Conservation (phyloP, 352 stramenopile genomes). For the Elongisporangium anandrum region DNA sequence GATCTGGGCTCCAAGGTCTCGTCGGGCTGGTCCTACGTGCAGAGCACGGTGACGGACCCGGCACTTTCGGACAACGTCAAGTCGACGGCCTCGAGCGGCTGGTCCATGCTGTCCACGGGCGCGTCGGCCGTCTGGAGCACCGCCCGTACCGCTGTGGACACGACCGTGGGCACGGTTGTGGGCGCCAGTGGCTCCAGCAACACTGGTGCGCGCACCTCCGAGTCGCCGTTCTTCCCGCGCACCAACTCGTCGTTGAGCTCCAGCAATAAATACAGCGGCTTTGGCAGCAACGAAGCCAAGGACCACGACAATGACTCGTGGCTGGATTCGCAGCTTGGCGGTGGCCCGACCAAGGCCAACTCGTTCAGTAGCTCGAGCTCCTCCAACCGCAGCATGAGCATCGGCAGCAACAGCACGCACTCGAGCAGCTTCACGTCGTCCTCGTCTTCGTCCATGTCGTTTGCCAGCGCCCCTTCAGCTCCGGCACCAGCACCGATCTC, state of each 20-base stretch:
- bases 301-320: slow-evolving; percentile 70
- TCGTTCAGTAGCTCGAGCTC: slow-evolving; percentile 24
- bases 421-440: slow-evolving; percentile 43
- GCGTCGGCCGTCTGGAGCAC: slow-evolving; percentile 62
- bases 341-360: slow-evolving; percentile 19
- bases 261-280: slow-evolving; percentile 62
- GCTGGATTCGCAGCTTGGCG: slow-evolving; percentile 50
- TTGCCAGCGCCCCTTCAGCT: slow-evolving; percentile 17
- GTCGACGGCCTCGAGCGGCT: slow-evolving; percentile 69
- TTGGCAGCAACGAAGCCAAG: slow-evolving; percentile 30
- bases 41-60: slow-evolving; percentile 68
- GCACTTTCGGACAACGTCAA: slow-evolving; percentile 73
- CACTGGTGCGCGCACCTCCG: slow-evolving; percentile 13
- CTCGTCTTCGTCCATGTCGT: slow-evolving; percentile 30
- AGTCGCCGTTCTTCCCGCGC: slow-evolving; percentile 34
- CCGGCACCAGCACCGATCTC: slow-evolving; percentile 17
- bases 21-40: slow-evolving; percentile 71
- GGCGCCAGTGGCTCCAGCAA: slow-evolving; percentile 10
- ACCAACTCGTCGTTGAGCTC: slow-evolving; percentile 51
- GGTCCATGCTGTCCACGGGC: slow-evolving; percentile 65
- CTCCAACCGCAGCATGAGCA: slow-evolving; percentile 1
- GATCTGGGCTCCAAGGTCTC: slow-evolving; percentile 75
- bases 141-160: slow-evolving; percentile 55
- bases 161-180: slow-evolving; percentile 16
- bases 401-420: slow-evolving; percentile 17